Base-by-base conservation (phyloP, 1,284 basidiomycete genomes). In the Puccinia novopanici region DNA sequence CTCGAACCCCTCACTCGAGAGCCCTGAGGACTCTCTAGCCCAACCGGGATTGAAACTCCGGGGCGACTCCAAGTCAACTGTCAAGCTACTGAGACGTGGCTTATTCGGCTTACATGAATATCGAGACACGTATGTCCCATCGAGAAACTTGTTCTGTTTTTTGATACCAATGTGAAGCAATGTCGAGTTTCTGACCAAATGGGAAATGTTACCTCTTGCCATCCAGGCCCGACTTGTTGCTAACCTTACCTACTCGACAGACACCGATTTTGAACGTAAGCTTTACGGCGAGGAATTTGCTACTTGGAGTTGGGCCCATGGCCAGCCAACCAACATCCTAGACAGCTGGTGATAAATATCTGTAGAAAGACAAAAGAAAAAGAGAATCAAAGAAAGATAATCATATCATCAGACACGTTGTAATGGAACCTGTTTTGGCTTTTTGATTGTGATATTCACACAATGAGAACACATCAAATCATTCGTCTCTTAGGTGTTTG, bases 221-320 rank as follows among this genome's bases (percentile, higher is more conserved):
- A 15, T 75, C 17, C 84, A 96, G 93, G 15, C 88, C 89, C n/a
- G 96, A 98, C 86, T 88, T 98, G 68, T 87, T 99, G 1, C 89
- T 92, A 0, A 96, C 95, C 0, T 96, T 95, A 86, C 92, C 92
- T 5, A 99, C 97, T 34, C 99, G 98, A 87, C 90, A 94, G 81
- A 98, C 97, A 54, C 94, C 96, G 0, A 90, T 98, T 82, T 90
- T 91, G 68, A 92, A 95, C 84, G 91, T 96, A 15, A 93, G 97
- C 83, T 96, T 98, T 84, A 98, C 96, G 10, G 91, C 94, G 30
- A 90, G 96, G 40, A 99, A 99, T 86, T 88, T 99, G 54, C 96
- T 94, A 86, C 87, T 99, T 82, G 93, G 92, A 27, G 92, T 93
- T 12, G 96, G 96, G 4, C 85, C 85, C 5, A 83, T 82, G 77